These are phyloP conservation scores for Geosmithia flava DNA, from an alignment of 2,329 filamentous ascomycete species.

Conservation along the genomic window DNA sequence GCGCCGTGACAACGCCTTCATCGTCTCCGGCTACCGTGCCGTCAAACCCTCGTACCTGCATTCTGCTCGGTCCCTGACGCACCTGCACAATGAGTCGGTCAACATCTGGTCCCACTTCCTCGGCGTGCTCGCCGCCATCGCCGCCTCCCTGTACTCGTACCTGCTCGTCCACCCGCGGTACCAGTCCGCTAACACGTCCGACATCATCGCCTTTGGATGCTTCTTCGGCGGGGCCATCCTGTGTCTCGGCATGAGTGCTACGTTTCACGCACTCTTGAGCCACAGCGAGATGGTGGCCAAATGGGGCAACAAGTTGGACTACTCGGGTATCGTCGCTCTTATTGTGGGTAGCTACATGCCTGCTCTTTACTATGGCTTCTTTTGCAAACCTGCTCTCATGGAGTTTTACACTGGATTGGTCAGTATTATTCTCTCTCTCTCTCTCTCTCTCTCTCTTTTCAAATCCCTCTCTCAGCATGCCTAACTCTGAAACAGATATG, in stretches of 20 bases:
- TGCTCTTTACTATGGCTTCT: slow-evolving; percentile 78
- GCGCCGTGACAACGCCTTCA: slow-evolving; percentile 48
- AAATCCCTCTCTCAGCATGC: background rate
- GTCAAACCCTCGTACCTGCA: slow-evolving; percentile 32
- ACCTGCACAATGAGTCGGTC: slow-evolving; percentile 49
- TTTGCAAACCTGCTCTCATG: slow-evolving; percentile 53
- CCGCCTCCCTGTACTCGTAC: slow-evolving; percentile 40
- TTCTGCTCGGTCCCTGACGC: slow-evolving; percentile 34
- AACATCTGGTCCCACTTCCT: slow-evolving; percentile 54
- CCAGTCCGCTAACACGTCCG: slow-evolving; percentile 42
- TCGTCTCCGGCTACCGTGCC: slow-evolving; percentile 39
- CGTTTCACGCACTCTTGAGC: slow-evolving; percentile 75
- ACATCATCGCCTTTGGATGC: slow-evolving; percentile 62
- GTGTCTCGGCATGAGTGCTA: slow-evolving; percentile 71
- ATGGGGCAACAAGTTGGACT: slow-evolving; percentile 89
- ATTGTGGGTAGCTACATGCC: slow-evolving; percentile 90
- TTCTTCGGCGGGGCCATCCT: slow-evolving; percentile 66
- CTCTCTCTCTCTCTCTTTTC: background rate
- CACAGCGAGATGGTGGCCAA: slow-evolving; percentile 68
- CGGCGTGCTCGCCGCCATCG: slow-evolving; percentile 48
- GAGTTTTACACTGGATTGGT: slow-evolving; percentile 65
- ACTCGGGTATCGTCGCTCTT: slow-evolving; percentile 81
- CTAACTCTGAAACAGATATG: slow-evolving; percentile 19
- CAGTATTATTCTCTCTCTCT: slow-evolving; percentile 4
- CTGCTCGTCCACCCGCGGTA: slow-evolving; percentile 52